These are phyloP conservation scores for Mayamaea pseudoterrestris DNA, from an alignment of 108 stramenopile genomes.

Conservation along the genomic window DNA sequence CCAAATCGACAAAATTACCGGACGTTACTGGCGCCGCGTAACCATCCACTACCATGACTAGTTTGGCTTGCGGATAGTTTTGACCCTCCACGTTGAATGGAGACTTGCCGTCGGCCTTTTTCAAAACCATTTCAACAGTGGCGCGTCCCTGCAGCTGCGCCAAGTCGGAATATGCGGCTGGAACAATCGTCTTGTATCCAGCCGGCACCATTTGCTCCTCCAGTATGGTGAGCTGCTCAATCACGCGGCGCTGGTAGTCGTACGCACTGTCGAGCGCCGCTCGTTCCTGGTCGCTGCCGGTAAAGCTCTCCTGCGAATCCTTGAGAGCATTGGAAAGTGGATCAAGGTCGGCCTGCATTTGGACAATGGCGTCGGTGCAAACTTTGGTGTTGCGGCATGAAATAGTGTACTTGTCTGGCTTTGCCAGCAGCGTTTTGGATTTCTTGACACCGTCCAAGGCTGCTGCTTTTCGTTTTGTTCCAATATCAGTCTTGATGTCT, in stretches of 20 bases:
- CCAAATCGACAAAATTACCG: constrained; percentile 90
- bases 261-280: constrained; percentile 74
- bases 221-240: constrained; percentile 49
- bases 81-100: constrained; percentile 78
- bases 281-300: constrained; percentile 81
- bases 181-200: constrained; percentile 67
- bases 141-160: constrained; percentile 81
- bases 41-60: constrained; percentile 92
- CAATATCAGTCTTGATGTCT: constrained; percentile 60
- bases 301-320: constrained; percentile 40
- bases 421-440: constrained; percentile 28
- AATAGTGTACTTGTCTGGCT: constrained; percentile 48
- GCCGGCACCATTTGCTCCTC: constrained; percentile 89
- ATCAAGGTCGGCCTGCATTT: constrained; percentile 39
- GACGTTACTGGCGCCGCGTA: constrained; percentile 88
- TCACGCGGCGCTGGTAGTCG: constrained; percentile 43
- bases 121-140: constrained; percentile 83
- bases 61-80: constrained; percentile 66
- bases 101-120: constrained; percentile 56
- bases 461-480: constrained; percentile 70
- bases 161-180: constrained; percentile 69
- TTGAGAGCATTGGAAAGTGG: constrained; percentile 41
- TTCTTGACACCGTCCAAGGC: constrained; percentile 78
- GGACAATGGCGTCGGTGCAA: constrained; percentile 29
- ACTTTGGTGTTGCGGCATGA: constrained; percentile 43